These are phyloP conservation scores for Eutrema yunnanense DNA, from an alignment of 345 rosid species.

Conservation along the genomic window DNA sequence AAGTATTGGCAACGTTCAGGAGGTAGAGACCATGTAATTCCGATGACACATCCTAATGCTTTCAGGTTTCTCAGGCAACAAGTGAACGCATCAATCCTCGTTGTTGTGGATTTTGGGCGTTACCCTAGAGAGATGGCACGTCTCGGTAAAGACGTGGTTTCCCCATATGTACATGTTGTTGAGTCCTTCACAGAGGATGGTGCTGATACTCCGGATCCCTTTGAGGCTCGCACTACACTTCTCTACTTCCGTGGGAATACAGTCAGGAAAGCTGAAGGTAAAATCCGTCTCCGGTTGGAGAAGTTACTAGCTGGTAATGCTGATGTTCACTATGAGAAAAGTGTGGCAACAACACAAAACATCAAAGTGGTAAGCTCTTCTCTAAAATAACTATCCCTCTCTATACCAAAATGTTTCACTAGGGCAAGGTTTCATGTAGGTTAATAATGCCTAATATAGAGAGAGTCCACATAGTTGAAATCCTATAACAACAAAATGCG, in stretches of 20 bases:
- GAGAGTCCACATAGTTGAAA: not conserved
- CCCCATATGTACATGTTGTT: constrained; percentile 93
- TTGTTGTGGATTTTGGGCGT: constrained; percentile 93
- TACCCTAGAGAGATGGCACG: constrained; percentile 61
- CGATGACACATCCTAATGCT: constrained; percentile 99
- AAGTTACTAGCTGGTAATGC: constrained; percentile 56
- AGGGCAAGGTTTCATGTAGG: not conserved
- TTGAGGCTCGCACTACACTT: constrained; percentile 61
- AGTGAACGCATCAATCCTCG: constrained; percentile 79
- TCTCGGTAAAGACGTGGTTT: constrained; percentile 78
- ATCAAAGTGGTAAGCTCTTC: constrained; percentile 58
- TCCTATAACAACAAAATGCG: not conserved
- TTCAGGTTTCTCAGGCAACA: constrained; percentile 82
- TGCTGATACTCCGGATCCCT: constrained; percentile 53
- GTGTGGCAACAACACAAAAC: constrained; percentile 57
- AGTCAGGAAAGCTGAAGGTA: constrained; percentile 86
- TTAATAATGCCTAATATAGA: not conserved
- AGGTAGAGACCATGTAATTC: constrained; percentile 94
- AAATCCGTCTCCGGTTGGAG: constrained; percentile 66
- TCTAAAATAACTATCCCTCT: not conserved
- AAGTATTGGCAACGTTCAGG: constrained; percentile 88
- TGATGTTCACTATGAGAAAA: constrained; percentile 66
- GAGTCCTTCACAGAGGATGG: constrained; percentile 62
- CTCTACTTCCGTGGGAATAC: constrained; percentile 95
- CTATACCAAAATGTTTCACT: not conserved